Evolutionary conservation across 352 stramenopile species (phyloP).

Genomic region (Globisporangium yorkense): DNA sequence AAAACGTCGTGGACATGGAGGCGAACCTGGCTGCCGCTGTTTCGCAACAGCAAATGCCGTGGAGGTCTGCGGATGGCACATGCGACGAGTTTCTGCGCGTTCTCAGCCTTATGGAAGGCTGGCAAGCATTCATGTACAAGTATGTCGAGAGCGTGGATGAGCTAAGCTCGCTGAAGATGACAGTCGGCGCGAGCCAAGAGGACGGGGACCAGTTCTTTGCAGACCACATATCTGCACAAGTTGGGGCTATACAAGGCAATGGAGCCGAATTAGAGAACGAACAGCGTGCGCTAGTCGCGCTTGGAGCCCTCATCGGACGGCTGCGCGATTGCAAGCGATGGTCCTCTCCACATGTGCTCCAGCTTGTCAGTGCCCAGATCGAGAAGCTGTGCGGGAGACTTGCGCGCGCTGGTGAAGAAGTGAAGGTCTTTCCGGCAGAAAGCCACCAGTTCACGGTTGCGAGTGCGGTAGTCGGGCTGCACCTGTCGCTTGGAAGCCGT

Average conservation of each 20-base stretch:
- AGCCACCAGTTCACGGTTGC: constrained; percentile 14
- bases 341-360: constrained; percentile 20
- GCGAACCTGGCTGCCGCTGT: constrained; percentile 17
- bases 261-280: constrained; percentile 12
- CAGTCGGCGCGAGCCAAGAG: constrained; percentile 31
- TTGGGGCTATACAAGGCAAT: constrained; percentile 9
- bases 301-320: constrained; percentile 29
- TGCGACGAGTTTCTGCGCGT: constrained; percentile 21
- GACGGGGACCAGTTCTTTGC: constrained; percentile 33
- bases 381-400: constrained; percentile 19
- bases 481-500: constrained; percentile 27
- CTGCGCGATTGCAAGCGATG: constrained; percentile 34
- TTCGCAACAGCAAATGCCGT: constrained; percentile 18
- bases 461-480: constrained; percentile 22
- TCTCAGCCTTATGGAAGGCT: constrained; percentile 32
- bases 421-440: constrained; percentile 27
- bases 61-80: neutral
- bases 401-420: constrained; percentile 26
- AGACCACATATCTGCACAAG: constrained; percentile 18
- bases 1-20: constrained; percentile 36
- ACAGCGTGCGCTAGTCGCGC: constrained; percentile 17
- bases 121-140: constrained; percentile 37
- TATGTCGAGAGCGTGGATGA: constrained; percentile 30
- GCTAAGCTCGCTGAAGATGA: constrained; percentile 34
- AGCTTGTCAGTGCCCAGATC: constrained; percentile 18